A percentile compares a stretch with the other conserved stretches of the same genome.
Conservation (phyloP, 129 eudicot genomes). For the Erigeron canadensis region DNA sequence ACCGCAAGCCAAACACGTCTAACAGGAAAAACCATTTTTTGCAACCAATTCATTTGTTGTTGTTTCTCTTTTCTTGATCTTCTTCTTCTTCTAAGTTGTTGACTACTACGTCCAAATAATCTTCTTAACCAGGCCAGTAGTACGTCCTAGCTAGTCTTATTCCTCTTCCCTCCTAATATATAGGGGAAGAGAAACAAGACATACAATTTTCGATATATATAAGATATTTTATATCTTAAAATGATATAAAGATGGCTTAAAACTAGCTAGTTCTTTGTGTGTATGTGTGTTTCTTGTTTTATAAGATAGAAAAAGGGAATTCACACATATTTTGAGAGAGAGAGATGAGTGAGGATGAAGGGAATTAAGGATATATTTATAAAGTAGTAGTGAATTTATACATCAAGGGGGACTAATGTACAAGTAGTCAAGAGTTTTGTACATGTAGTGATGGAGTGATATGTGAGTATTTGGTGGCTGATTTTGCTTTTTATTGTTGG, state of each 20-base stretch:
- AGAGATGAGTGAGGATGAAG: slow-evolving; percentile 36
- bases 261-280: neutral
- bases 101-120: slow-evolving; percentile 29
- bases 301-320: slow-evolving; percentile 15
- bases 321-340: slow-evolving; percentile 8
- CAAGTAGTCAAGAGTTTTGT: neutral
- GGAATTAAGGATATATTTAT: slow-evolving; percentile 15
- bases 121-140: slow-evolving; percentile 57
- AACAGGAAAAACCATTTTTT: slow-evolving; percentile 63
- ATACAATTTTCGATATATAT: neutral
- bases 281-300: slow-evolving; percentile 3
- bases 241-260: neutral
- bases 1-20: slow-evolving; percentile 57
- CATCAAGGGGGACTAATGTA: slow-evolving; percentile 24
- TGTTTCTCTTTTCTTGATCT: slow-evolving; percentile 37
- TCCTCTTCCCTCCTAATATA: slow-evolving; percentile 34
- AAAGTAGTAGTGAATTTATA: slow-evolving; percentile 2
- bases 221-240: no score
- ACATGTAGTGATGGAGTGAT: neutral
- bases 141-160: slow-evolving; percentile 21
- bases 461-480: slow-evolving; percentile 21
- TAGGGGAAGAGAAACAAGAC: slow-evolving; percentile 29
- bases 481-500: slow-evolving; percentile 24
- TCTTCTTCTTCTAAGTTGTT: slow-evolving; percentile 42
- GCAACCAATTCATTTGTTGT: slow-evolving; percentile 54